Evolutionary conservation across 331 rosid species (phyloP), one percentile per base, ranked within the genome.

Genomic region (Quercus lobata): DNA sequence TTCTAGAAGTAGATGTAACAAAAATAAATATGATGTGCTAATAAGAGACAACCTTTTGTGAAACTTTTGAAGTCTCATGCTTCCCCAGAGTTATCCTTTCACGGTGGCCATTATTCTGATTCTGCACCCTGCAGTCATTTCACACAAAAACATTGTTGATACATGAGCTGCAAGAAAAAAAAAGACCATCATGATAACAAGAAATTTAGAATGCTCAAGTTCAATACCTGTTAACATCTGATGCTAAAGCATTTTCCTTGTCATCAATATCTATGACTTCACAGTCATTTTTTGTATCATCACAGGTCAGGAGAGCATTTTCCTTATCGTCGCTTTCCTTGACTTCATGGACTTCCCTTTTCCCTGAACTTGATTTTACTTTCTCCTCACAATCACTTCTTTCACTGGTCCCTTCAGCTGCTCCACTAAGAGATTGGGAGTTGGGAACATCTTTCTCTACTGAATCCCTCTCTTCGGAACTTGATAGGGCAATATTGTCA

Each of bases 141-240:
- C 32, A 63, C 71, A 70, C 32, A 55, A 24, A 30, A 57, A 6
- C 18, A 49, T 78, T 54, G 73, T 35, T 62, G 46, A 19, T 66
- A 46, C 66, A 63, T 44, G 46, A 77, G 72, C 72, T 69, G 25
- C 21, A 83, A 30, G 77, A 8, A 8, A 41, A 37, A 37, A 79
- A 3, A 1, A 12, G 77, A 76, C 32, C 21, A 21, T 22, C 41
- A 21, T 2, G 74, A 15, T 15, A 57, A 76, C 32, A 65, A 37
- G 71, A 74, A 66, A 56, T 0, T 29, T 41, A 2, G 21, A 72
- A 9, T 62, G 27, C 37, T 73, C 46, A 41, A 62, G 71, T 77
- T 72, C 57, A 72, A 29, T 66, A 91, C 98, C 93, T 93, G 87
- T 92, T 93, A 62, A 76, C 84, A 76, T 81, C 81, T 60, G 84